Evolutionary conservation across 352 stramenopile genomes (phyloP), one percentile per base, ranked within the genome.

Genomic region (Saprolegnia diclina): DNA sequence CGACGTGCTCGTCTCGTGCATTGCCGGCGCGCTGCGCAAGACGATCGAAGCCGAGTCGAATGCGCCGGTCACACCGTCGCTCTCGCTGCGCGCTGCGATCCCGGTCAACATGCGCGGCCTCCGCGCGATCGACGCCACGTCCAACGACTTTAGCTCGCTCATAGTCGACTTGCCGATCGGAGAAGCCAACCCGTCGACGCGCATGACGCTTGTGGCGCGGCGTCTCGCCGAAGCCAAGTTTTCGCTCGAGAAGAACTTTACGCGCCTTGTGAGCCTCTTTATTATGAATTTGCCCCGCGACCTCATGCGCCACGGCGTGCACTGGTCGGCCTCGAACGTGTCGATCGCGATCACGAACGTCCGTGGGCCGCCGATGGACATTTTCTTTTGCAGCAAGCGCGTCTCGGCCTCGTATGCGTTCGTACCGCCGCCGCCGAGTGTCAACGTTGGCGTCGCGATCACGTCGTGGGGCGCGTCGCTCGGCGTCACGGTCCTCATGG

Each of bases 101-200:
- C 85, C 85, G 3, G 82, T 93, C 46, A 83, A 91, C 75, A 91
- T 93, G 81, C 85, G 85, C 26, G 53, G 53, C 22, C 19, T 53
- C 11, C 13, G 11, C 13, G 75, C 83, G 9, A 85, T 92, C 50
- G 72, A 63, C 32, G 73, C 79, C 56, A 79, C 83, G 13, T 76
- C 76, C 76, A 93, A 93, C 73, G 85, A 85, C 56, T 93, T 93
- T 72, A 91, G 83, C 35, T 83, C 85, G 42, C 69, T 93, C 16
- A 66, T 90, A 21, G 79, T 93, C 35, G 81, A 93, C 56, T 80
- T 93, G 45, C 85, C 85, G 0, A 63, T 93, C 7, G 85, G 85
- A 22, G 66, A 86, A 0, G 69, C 66, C 1, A 76, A 90, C 56
- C 56, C 77, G 5, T 65, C 74, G n/a, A 64, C 80, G 70, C 83